A percentile compares a stretch with the other conserved stretches of the same genome.
phyloP scores from a whole-genome alignment of 2,329 filamentous ascomycete genomes.

The Ustulina deusta region DNA sequence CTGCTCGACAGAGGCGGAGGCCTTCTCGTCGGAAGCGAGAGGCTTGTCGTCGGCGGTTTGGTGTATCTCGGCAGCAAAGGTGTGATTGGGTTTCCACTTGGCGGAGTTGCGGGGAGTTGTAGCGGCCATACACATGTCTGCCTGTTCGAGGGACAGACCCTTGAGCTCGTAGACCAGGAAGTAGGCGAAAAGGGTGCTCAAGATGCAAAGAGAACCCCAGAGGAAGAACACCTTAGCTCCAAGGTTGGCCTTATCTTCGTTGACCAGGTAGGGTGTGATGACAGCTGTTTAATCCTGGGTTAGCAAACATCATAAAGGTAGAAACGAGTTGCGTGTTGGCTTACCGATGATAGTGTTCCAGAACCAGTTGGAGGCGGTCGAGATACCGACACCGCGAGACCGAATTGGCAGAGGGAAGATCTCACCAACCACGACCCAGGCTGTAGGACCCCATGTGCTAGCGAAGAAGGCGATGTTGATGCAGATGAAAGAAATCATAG shows the following conservation, averaged over 20 bases:
- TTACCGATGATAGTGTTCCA: constrained; percentile 69
- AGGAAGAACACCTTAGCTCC: constrained; percentile 66
- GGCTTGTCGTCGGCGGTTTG: constrained; percentile 46
- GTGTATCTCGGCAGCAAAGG: constrained; percentile 52
- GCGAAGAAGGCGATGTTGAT: constrained; percentile 87
- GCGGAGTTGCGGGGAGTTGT: constrained; percentile 56
- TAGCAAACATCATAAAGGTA: constrained; percentile 18
- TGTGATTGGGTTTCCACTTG: constrained; percentile 52
- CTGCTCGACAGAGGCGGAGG: constrained; percentile 44
- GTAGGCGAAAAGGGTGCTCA: constrained; percentile 67
- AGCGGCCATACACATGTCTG: constrained; percentile 72
- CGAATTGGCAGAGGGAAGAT: constrained; percentile 81
- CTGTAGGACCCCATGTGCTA: constrained; percentile 77
- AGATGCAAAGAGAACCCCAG: constrained; percentile 70
- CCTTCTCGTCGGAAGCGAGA: constrained; percentile 33
- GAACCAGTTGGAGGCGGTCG: constrained; percentile 80
- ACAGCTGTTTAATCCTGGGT: constrained; percentile 55
- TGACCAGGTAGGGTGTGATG: constrained; percentile 78
- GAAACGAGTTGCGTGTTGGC: background rate
- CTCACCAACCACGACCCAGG: constrained; percentile 79
- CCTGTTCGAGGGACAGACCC: constrained; percentile 78
- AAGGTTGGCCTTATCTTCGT: constrained; percentile 58
- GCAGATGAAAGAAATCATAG: constrained; percentile 80
- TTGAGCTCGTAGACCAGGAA: constrained; percentile 78
- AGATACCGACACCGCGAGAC: constrained; percentile 76